Conservation (phyloP, 2,329 filamentous ascomycete genomes). For the Pyrenophora seminiperda region DNA sequence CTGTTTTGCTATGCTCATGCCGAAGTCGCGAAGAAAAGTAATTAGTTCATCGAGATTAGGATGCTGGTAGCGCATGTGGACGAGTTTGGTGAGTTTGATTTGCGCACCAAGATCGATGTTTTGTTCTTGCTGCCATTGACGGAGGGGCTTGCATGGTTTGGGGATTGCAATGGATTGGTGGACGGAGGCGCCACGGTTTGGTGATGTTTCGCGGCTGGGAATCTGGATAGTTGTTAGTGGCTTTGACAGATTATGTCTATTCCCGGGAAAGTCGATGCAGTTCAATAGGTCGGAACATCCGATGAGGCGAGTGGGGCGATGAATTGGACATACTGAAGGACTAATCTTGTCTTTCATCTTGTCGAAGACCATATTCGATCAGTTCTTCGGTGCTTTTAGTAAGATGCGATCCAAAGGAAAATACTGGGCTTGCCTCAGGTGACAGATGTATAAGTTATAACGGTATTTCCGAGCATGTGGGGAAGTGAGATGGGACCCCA, state of each 20-base stretch:
- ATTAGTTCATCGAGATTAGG: constrained; percentile 57
- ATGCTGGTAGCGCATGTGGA: constrained; percentile 62
- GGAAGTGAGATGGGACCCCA: constrained; percentile 13
- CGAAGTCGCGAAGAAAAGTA: constrained; percentile 49
- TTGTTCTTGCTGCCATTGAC: constrained; percentile 46
- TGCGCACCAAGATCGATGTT: constrained; percentile 53
- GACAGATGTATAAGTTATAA: constrained; percentile 1
- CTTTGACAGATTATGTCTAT: too few relatives aligned
- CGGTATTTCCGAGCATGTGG: constrained; percentile 28
- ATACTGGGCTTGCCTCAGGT: neutral
- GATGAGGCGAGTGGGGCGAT: constrained; percentile 25
- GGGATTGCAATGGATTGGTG: constrained; percentile 48
- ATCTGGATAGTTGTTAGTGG: constrained; percentile 23
- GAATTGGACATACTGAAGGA: constrained; percentile 29
- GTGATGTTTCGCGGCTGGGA: constrained; percentile 42
- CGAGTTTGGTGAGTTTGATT: constrained; percentile 55
- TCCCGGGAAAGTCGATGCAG: too few relatives aligned
- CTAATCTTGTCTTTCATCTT: constrained; percentile 41
- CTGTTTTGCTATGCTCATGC: constrained; percentile 44
- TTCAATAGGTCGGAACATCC: neutral
- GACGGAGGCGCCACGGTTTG: constrained; percentile 50
- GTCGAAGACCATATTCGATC: constrained; percentile 37
- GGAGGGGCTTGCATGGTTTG: constrained; percentile 41
- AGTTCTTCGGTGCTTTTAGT: neutral
- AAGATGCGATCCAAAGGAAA: neutral